Percentiles rank a stretch among this genome's conserved stretches.
phyloP scores from a whole-genome alignment of 495 filamentous ascomycete genomes.

The Penicillium ucsense region DNA sequence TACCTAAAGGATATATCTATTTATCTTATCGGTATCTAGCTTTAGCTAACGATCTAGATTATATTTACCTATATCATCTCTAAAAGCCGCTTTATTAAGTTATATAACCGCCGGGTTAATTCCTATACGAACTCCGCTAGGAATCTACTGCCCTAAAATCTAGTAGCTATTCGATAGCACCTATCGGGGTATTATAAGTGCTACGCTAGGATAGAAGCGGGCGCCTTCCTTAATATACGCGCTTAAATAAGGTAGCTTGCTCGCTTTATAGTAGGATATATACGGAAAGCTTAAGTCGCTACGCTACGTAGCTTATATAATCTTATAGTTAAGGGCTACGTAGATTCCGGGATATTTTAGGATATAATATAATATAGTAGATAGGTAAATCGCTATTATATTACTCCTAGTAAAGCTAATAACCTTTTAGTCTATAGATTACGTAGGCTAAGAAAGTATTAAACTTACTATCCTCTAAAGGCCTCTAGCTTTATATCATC shows the following conservation, averaged over 20 bases:
- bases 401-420: conserved; percentile 36
- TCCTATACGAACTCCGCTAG: conserved; percentile 6
- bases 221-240: conserved; percentile 25
- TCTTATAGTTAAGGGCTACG: neutral
- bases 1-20: conserved; percentile 9
- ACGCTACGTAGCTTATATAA: neutral
- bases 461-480: neutral
- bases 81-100: conserved; percentile 32
- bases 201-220: neutral
- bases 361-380: conserved; percentile 35
- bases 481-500: conserved; percentile 14
- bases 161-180: neutral
- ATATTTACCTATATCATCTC: conserved; percentile 39
- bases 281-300: conserved; percentile 8
- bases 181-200: neutral
- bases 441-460: neutral
- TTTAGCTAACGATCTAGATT: conserved; percentile 44
- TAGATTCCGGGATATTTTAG: neutral
- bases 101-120: conserved; percentile 17
- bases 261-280: conserved; percentile 15
- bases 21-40: conserved; percentile 17
- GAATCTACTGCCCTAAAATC: neutral
- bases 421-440: neutral
- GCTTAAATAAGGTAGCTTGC: conserved; percentile 28
- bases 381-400: conserved; percentile 41